These are phyloP conservation scores for Suillus fuscotomentosus DNA, from an alignment of 768 basidiomycete genomes.

Conservation along the genomic window DNA sequence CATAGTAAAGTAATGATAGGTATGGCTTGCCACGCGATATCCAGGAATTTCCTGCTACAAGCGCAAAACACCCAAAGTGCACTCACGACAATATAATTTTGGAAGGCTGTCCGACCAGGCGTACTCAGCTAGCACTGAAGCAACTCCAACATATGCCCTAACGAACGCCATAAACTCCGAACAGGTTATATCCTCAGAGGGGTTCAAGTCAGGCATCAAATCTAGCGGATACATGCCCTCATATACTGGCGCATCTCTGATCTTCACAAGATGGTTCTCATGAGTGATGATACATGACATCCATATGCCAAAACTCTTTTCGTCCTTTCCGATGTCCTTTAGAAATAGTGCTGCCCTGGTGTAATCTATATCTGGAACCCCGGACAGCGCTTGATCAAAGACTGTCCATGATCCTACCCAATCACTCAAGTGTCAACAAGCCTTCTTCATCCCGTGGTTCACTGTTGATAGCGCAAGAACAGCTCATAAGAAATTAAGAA, in stretches of 20 bases:
- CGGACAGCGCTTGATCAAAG: slow-evolving; percentile 59
- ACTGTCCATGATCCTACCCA: slow-evolving; percentile 58
- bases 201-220: slow-evolving; percentile 39
- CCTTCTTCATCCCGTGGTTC: slow-evolving; percentile 41
- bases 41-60: slow-evolving; percentile 49
- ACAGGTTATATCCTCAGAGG: slow-evolving; percentile 34
- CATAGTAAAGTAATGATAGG: slow-evolving; percentile 19
- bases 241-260: slow-evolving; percentile 44
- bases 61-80: slow-evolving; percentile 54
- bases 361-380: slow-evolving; percentile 51
- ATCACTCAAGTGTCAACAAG: slow-evolving; percentile 44
- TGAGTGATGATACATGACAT: slow-evolving; percentile 67
- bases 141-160: slow-evolving; percentile 65
- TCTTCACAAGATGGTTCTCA: slow-evolving; percentile 44
- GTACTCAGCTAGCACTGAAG: slow-evolving; percentile 65
- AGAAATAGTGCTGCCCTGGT: slow-evolving; percentile 46
- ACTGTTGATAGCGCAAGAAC: slow-evolving; percentile 28
- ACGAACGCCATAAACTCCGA: slow-evolving; percentile 64
- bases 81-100: slow-evolving; percentile 60
- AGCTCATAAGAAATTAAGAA: slow-evolving; percentile 38
- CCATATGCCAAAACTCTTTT: slow-evolving; percentile 72
- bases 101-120: slow-evolving; percentile 84
- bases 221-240: slow-evolving; percentile 51
- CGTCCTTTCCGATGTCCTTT: slow-evolving; percentile 60
- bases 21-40: slow-evolving; percentile 61